Evolutionary conservation across 2,329 filamentous ascomycete genomes (phyloP).

Genomic region (Sporothrix schenckii): DNA sequence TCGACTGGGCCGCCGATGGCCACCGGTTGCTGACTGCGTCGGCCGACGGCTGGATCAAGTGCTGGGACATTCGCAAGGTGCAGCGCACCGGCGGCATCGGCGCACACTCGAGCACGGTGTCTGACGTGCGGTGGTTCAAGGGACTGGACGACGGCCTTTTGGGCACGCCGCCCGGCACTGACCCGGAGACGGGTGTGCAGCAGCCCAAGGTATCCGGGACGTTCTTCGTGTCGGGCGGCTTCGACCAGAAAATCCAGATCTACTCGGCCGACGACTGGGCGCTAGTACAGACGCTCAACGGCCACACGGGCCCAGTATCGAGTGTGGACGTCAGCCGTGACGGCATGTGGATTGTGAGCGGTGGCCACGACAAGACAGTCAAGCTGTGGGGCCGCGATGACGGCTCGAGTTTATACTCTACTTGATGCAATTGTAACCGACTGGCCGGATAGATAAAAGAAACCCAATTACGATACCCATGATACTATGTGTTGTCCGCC

Average conservation of each 20-base stretch:
- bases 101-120: conserved; percentile 87
- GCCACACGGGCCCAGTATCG: conserved; percentile 89
- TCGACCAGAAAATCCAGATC: conserved; percentile 93
- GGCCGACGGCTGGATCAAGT: conserved; percentile 94
- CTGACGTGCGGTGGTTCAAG: conserved; percentile 92
- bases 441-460: conserved; percentile 1
- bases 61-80: conserved; percentile 94
- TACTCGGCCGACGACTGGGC: conserved; percentile 98
- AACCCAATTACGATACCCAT: conserved; percentile 28
- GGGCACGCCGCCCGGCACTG: conserved; percentile 61
- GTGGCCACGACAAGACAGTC: conserved; percentile 90
- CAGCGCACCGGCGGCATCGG: conserved; percentile 81
- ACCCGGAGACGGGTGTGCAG: conserved; percentile 63
- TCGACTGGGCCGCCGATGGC: conserved; percentile 91
- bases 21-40: conserved; percentile 92
- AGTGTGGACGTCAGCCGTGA: conserved; percentile 87
- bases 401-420: conserved; percentile 45
- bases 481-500: neutral
- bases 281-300: conserved; percentile 80
- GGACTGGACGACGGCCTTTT: conserved; percentile 74
- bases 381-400: conserved; percentile 95
- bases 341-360: conserved; percentile 89
- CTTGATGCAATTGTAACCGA: neutral
- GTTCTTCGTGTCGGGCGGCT: conserved; percentile 87
- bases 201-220: conserved; percentile 84